Evolutionary conservation across 2,329 filamentous ascomycete genomes (phyloP), one percentile per base, ranked within the genome.

Genomic region (Colletotrichum spaethianum): DNA sequence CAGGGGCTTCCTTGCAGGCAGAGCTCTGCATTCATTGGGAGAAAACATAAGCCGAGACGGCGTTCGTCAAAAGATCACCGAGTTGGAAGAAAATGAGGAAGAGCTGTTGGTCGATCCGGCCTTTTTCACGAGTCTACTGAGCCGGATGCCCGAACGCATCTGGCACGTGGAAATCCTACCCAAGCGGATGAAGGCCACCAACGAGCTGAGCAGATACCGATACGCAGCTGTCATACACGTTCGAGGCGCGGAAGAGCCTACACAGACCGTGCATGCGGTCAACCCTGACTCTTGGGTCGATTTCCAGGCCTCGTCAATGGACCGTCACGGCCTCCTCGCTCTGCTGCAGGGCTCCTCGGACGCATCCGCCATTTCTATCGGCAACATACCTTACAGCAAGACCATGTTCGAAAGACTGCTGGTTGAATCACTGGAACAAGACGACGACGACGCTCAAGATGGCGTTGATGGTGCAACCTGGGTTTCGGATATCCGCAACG

Each of bases 191-290:
- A 36, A 59, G 16, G 78, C 78, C 0, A 77, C 75, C 12, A 80
- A 80, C 33, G 79, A 80, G 44, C 73, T 80, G 14, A 79, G 76
- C 65, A 72, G 60, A 6, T 80, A 79, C 50, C 78, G 78, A 1
- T 80, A 79, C 55, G 75, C 75, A 1, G 79, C 77, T 7, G 75
- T 80, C 0, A 31, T 80, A 0, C 74, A 79, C 63, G 31, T 69
- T 7, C 73, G 69, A 5, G 36, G 12, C 8, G 20, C 18, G 14
- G 2, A 55, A 3, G 2, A 44, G 16, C 12, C 9, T 4, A 12
- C 36, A 5, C 62, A 52, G 20, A 31, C 56, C 0, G 63, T 77
- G 7, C 67, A 75, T 4, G 20, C 72, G 1, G 52, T 80, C 18
- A 46, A 61, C 1, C 33, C 66, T 18, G 46, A 12, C 8, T 14